Conservation (phyloP, 2,329 filamentous ascomycete genomes). For the Teratosphaeria gauchensis region DNA sequence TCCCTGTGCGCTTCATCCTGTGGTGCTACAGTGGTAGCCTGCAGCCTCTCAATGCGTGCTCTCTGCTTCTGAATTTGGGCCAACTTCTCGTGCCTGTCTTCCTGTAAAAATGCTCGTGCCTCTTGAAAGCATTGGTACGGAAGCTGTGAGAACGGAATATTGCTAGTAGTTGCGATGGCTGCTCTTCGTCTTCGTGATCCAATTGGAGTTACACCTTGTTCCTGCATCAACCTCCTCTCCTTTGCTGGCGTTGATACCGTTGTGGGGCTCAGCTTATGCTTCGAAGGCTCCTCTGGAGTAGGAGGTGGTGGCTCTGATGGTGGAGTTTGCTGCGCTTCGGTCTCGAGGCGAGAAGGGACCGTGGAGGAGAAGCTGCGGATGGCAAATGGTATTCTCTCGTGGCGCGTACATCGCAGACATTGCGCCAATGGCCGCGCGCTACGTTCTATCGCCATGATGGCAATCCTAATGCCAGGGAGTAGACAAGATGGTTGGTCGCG, state of each 20-base stretch:
- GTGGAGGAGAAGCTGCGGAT: slow-evolving; percentile 43
- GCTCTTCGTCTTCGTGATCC: slow-evolving; percentile 74
- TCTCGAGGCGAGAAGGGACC: slow-evolving; percentile 32
- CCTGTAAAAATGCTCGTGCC: slow-evolving; percentile 70
- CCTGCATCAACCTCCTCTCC: slow-evolving; percentile 58
- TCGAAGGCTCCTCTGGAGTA: slow-evolving; percentile 27
- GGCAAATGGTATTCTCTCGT: slow-evolving; percentile 17
- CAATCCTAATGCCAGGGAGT: background rate
- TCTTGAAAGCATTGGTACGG: slow-evolving; percentile 98
- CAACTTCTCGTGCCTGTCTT: slow-evolving; percentile 74
- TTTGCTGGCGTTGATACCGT: slow-evolving; percentile 51
- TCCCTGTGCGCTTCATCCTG: slow-evolving; percentile 43
- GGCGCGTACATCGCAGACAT: slow-evolving; percentile 18
- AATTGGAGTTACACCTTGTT: slow-evolving; percentile 53
- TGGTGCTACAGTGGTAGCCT: slow-evolving; percentile 36
- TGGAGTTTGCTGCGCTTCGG: slow-evolving; percentile 25
- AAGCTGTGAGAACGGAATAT: slow-evolving; percentile 80
- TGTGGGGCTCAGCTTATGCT: slow-evolving; percentile 1
- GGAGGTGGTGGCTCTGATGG: slow-evolving; percentile 13
- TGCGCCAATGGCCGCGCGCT: slow-evolving; percentile 27
- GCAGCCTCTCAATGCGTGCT: slow-evolving; percentile 57
- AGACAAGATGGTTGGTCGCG: background rate
- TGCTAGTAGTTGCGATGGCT: slow-evolving; percentile 37
- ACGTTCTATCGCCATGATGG: slow-evolving; percentile 21
- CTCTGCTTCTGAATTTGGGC: slow-evolving; percentile 58